These are phyloP conservation scores for Aspergillus fumigatiaffinis DNA, from an alignment of 2,329 filamentous ascomycete species.

Conservation along the genomic window DNA sequence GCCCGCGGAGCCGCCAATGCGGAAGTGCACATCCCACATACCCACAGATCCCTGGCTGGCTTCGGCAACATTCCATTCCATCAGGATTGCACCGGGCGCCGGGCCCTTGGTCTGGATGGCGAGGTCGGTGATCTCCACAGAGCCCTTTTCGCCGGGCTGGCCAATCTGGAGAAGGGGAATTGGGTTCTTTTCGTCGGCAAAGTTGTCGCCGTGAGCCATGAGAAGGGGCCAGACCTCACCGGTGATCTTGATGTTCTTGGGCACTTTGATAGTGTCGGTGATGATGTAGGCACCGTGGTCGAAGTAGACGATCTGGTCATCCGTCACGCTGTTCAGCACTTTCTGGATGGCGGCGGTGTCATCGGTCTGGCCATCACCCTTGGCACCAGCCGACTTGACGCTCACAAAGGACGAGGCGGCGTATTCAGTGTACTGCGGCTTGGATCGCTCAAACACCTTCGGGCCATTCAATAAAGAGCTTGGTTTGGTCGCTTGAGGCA, in stretches of 20 bases:
- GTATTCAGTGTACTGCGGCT: conserved; percentile 78
- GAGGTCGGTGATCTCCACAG: conserved; percentile 82
- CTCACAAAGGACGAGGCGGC: conserved; percentile 70
- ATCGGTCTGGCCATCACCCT: conserved; percentile 81
- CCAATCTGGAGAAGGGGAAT: conserved; percentile 84
- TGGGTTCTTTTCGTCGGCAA: conserved; percentile 71
- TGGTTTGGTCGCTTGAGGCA: conserved; percentile 60
- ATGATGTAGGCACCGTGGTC: conserved; percentile 63
- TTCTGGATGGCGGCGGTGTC: conserved; percentile 82
- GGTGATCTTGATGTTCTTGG: conserved; percentile 77
- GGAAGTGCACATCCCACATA: conserved; percentile 95
- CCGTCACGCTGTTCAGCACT: conserved; percentile 63
- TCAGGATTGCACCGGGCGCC: conserved; percentile 80
- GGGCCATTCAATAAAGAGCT: conserved; percentile 58
- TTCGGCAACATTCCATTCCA: conserved; percentile 84
- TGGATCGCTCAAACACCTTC: conserved; percentile 74
- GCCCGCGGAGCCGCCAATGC: conserved; percentile 81
- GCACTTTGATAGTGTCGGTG: conserved; percentile 57
- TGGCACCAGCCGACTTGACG: conserved; percentile 76
- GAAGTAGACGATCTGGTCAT: conserved; percentile 60
- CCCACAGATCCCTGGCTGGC: conserved; percentile 62
- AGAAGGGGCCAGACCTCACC: conserved; percentile 91
- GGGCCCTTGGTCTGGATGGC: conserved; percentile 81
- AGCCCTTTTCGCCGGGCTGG: conserved; percentile 68
- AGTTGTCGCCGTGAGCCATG: conserved; percentile 72